Percentiles rank a stretch among this genome's conserved stretches.
These are phyloP conservation scores for Allium fistulosum DNA, from an alignment of 106 monocot species.

Conservation along the genomic window DNA sequence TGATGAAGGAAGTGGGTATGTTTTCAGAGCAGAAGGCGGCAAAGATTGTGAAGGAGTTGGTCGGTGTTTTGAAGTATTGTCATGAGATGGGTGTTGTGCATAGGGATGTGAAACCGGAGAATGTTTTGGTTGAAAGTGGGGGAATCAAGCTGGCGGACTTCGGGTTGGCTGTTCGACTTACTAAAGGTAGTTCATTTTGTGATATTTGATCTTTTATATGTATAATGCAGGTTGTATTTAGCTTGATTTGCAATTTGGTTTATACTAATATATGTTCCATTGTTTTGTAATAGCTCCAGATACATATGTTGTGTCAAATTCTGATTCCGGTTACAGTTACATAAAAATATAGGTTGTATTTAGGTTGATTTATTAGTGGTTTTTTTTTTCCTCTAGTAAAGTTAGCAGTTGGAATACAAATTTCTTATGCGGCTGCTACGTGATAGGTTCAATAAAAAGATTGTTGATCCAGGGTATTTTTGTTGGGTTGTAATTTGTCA, in stretches of 20 bases:
- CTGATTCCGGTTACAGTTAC: too few species aligned
- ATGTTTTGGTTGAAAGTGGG: conserved; percentile 59
- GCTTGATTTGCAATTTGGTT: neutral
- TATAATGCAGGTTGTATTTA: neutral
- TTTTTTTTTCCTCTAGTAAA: too few species aligned
- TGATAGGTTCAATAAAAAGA: too few species aligned
- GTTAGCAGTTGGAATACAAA: too few species aligned
- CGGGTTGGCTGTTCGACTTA: conserved; percentile 73
- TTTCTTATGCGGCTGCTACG: too few species aligned
- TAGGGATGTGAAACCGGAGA: conserved; percentile 94
- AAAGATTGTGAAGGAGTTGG: conserved; percentile 51
- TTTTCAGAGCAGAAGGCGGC: conserved; percentile 67
- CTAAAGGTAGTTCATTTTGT: conserved; percentile 38
- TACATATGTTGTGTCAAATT: too few species aligned
- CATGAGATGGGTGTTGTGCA: conserved; percentile 99
- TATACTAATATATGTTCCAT: neutral
- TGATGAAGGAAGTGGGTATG: conserved; percentile 52
- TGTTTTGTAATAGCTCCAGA: too few species aligned
- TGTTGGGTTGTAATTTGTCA: too few species aligned
- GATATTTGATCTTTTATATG: conserved; percentile 1
- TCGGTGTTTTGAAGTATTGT: conserved; percentile 77
- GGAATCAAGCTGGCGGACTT: conserved; percentile 91
- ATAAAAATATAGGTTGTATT: too few species aligned
- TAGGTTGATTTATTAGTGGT: too few species aligned
- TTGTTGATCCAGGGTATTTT: too few species aligned